Conservation (phyloP, 2,329 filamentous ascomycete genomes). For the Fusarium musae region DNA sequence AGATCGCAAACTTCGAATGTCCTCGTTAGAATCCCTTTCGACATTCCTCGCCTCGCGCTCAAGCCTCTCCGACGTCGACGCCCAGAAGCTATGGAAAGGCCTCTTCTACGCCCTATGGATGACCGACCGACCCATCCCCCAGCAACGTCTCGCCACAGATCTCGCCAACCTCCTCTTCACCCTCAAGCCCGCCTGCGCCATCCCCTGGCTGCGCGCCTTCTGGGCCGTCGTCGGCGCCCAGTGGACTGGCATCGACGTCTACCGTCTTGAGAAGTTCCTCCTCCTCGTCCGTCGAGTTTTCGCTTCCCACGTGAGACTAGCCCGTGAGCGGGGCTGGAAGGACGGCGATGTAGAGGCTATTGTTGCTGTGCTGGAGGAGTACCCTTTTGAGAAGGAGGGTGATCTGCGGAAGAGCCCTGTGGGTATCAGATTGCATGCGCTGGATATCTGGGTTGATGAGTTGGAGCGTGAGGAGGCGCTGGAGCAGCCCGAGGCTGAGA, state of each 20-base stretch:
- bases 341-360: conserved; percentile 46
- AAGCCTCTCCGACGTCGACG: conserved; percentile 72
- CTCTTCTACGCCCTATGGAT: conserved; percentile 95
- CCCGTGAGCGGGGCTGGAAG: conserved; percentile 49
- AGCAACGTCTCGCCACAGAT: conserved; percentile 83
- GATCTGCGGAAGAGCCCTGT: conserved; percentile 75
- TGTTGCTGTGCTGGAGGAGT: conserved; percentile 44
- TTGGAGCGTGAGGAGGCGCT: conserved; percentile 75
- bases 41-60: conserved; percentile 76
- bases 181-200: conserved; percentile 60
- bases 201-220: conserved; percentile 70
- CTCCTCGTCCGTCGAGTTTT: conserved; percentile 84
- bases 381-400: conserved; percentile 50
- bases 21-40: conserved; percentile 80
- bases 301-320: conserved; percentile 71
- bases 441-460: conserved; percentile 95
- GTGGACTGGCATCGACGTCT: conserved; percentile 79
- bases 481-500: conserved; percentile 50
- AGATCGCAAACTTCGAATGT: conserved; percentile 83
- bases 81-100: conserved; percentile 93
- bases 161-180: conserved; percentile 74
- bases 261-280: conserved; percentile 93
- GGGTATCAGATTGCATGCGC: conserved; percentile 84
- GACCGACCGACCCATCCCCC: conserved; percentile 87
- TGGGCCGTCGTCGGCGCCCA: conserved; percentile 77